Percentiles rank a stretch among this genome's conserved stretches.
Conservation (phyloP, 768 basidiomycete species). For the Amanita thiersii region DNA sequence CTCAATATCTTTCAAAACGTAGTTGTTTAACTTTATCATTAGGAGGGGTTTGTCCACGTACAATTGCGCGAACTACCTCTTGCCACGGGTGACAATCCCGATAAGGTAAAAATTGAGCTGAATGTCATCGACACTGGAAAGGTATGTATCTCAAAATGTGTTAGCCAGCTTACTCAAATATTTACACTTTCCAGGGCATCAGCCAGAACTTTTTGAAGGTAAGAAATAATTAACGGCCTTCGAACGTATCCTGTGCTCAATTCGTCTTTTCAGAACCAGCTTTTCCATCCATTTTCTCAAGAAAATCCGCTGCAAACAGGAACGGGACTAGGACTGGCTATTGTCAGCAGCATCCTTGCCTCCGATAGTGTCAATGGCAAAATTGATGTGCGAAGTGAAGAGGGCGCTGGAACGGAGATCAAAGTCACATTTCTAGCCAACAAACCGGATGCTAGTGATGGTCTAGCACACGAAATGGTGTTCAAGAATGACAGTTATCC, state of each 20-base stretch:
- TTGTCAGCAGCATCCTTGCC: constrained; percentile 87
- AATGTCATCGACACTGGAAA: constrained; percentile 88
- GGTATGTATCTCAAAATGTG: constrained; percentile 25
- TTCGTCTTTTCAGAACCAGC: constrained; percentile 56
- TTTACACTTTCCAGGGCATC: constrained; percentile 51
- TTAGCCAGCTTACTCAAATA: not conserved
- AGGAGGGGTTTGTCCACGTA: constrained; percentile 87
- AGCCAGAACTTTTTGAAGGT: constrained; percentile 90
- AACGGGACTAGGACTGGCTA: constrained; percentile 89
- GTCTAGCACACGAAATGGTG: constrained; percentile 30
- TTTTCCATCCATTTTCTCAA: constrained; percentile 96
- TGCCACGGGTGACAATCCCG: constrained; percentile 41
- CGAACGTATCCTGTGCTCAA: constrained; percentile 1
- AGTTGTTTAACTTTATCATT: constrained; percentile 6
- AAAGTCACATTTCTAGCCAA: constrained; percentile 79
- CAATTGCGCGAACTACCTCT: constrained; percentile 65
- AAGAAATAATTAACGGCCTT: constrained; percentile 7
- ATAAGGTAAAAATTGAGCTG: constrained; percentile 71
- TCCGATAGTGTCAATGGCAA: constrained; percentile 84
- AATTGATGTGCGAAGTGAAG: constrained; percentile 90
- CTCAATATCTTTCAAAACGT: not conserved
- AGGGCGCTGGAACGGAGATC: constrained; percentile 87
- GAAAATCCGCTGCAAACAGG: constrained; percentile 92
- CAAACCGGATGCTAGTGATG: constrained; percentile 26
- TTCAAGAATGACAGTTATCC: constrained; percentile 31